phyloP scores from a whole-genome alignment of 106 monocot species.

The Vanilla planifolia region DNA sequence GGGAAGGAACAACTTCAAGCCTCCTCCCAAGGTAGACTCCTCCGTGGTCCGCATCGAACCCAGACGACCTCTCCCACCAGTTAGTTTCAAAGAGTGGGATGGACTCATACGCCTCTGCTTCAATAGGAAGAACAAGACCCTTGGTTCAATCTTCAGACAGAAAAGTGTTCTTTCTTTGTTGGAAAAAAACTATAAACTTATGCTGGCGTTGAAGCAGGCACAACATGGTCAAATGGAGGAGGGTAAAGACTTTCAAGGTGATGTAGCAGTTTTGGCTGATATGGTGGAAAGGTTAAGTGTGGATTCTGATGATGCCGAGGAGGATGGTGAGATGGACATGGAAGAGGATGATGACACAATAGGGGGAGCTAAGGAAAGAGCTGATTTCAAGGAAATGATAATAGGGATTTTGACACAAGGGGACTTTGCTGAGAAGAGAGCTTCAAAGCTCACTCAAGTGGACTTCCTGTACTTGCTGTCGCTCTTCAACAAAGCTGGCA shows the following conservation, averaged over 20 bases:
- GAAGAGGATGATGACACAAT: slow-evolving; percentile 55
- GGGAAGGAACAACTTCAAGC: slow-evolving; percentile 84
- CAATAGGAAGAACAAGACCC: slow-evolving; percentile 86
- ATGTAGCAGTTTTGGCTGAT: slow-evolving; percentile 48
- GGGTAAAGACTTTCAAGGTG: slow-evolving; percentile 31
- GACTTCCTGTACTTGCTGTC: slow-evolving; percentile 94
- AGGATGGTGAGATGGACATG: slow-evolving; percentile 35
- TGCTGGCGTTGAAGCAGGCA: slow-evolving; percentile 46
- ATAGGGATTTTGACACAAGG: slow-evolving; percentile 64
- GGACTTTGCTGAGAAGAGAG: slow-evolving; percentile 85
- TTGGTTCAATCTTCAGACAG: slow-evolving; percentile 73
- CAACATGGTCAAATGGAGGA: slow-evolving; percentile 28
- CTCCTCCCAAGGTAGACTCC: slow-evolving; percentile 93
- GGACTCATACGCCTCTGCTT: slow-evolving; percentile 80
- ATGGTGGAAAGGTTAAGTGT: slow-evolving; percentile 59
- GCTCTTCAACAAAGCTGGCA: slow-evolving; percentile 72
- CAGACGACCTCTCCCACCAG: slow-evolving; percentile 60
- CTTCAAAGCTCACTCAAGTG: slow-evolving; percentile 79
- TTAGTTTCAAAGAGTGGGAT: slow-evolving; percentile 95
- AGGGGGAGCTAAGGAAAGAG: slow-evolving; percentile 11
- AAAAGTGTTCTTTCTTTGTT: slow-evolving; percentile 63
- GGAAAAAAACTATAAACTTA: slow-evolving; percentile 90
- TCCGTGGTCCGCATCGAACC: slow-evolving; percentile 96
- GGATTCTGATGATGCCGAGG: slow-evolving; percentile 24
- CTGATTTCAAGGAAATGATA: slow-evolving; percentile 69